phyloP scores from a whole-genome alignment of 306 rosid genomes.

The Vachellia collinsii region DNA sequence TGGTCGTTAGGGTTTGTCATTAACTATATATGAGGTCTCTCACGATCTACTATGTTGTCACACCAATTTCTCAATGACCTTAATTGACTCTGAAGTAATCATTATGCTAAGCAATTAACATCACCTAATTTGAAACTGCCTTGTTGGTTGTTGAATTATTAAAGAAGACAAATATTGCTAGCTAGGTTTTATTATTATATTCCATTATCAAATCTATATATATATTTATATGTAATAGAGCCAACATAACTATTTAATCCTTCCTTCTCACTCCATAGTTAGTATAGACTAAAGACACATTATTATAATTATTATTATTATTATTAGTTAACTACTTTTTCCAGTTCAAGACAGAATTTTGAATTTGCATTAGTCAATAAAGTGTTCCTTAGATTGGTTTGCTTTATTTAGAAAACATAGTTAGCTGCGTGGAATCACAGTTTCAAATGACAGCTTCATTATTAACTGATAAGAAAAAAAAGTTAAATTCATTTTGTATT shows the following conservation, averaged over 20 bases:
- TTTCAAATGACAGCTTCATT: neutral
- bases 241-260: constrained; percentile 26
- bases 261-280: constrained; percentile 21
- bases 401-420: constrained; percentile 3
- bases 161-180: neutral
- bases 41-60: neutral
- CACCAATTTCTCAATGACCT: constrained; percentile 26
- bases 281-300: neutral
- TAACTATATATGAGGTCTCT: constrained; percentile 19
- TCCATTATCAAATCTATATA: neutral
- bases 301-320: no score
- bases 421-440: constrained; percentile 4
- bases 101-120: constrained; percentile 13
- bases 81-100: constrained; percentile 45
- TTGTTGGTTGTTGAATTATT: constrained; percentile 39
- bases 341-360: constrained; percentile 4
- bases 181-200: constrained; percentile 10
- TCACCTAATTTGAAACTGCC: constrained; percentile 31
- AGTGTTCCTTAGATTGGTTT: constrained; percentile 17
- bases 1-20: constrained; percentile 40
- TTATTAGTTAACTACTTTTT: neutral
- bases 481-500: neutral
- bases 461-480: neutral
- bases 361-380: constrained; percentile 11
- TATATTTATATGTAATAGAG: neutral